Evolutionary conservation across 2,329 filamentous ascomycete species (phyloP).

Genomic region (Cadophora malorum): DNA sequence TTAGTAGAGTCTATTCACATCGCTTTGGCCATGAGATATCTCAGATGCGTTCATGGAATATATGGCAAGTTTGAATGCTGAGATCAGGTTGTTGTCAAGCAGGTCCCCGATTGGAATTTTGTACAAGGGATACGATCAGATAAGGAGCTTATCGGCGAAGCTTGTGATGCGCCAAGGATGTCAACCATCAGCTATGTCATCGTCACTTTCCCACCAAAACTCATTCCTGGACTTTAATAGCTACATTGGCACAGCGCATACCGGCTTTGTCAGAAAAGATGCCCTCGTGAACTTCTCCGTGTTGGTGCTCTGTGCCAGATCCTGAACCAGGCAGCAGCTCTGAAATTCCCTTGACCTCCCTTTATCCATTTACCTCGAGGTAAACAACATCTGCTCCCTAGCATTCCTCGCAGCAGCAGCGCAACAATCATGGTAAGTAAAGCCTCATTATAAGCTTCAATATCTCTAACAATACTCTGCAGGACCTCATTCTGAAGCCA

Average conservation of each 20-base stretch:
- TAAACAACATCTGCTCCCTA: constrained; percentile 8
- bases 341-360: not conserved
- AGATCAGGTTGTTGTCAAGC: not conserved
- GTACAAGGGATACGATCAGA: not conserved
- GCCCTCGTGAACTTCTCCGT: not conserved
- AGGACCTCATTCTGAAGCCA: constrained; percentile 61
- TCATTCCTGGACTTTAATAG: not conserved
- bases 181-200: constrained; percentile 2
- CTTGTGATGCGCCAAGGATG: constrained; percentile 14
- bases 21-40: no score
- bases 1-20: no score
- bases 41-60: no score
- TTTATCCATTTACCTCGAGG: not conserved
- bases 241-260: not conserved
- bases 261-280: not conserved
- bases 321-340: not conserved
- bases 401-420: constrained; percentile 9
- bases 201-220: constrained; percentile 10
- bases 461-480: constrained; percentile 21
- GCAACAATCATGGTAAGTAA: constrained; percentile 26
- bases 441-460: not conserved
- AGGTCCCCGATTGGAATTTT: not conserved
- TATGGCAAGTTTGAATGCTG: no score
- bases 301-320: not conserved
- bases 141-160: constrained; percentile 1